A percentile compares a stretch with the other conserved stretches of the same genome.
Evolutionary conservation across 2,329 filamentous ascomycete genomes (phyloP).

Genomic region (Kalmusia sp.): DNA sequence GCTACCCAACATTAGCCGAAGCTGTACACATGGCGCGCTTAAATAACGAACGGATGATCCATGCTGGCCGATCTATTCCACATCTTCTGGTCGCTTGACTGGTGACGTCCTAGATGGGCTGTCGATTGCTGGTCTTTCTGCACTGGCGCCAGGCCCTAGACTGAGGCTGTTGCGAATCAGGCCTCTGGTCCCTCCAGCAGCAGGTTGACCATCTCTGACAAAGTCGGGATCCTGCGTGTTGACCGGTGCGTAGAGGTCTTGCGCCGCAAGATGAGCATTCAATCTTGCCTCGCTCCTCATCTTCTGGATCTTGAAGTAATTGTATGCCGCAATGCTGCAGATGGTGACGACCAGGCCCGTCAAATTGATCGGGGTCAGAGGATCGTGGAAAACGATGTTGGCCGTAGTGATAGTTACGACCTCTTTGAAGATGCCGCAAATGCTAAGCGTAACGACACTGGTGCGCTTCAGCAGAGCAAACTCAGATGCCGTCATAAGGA

Average conservation of each 20-base stretch:
- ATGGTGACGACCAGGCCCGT: slow-evolving; percentile 89
- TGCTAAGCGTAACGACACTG: slow-evolving; percentile 92
- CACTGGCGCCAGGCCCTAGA: slow-evolving; percentile 36
- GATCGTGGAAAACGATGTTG: slow-evolving; percentile 86
- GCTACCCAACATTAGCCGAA: background rate
- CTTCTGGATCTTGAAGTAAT: slow-evolving; percentile 89
- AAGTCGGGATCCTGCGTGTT: slow-evolving; percentile 39
- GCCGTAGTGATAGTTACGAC: slow-evolving; percentile 94
- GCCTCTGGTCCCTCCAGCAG: slow-evolving; percentile 31
- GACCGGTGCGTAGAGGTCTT: slow-evolving; percentile 49
- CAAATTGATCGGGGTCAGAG: slow-evolving; percentile 85
- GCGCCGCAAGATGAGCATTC: slow-evolving; percentile 51
- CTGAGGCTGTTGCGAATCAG: slow-evolving; percentile 47
- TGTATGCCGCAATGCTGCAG: slow-evolving; percentile 84
- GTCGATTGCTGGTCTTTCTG: slow-evolving; percentile 26
- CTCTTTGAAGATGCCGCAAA: slow-evolving; percentile 98
- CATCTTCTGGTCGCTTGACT: slow-evolving; percentile 55
- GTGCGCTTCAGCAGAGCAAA: slow-evolving; percentile 95
- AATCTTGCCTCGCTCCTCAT: slow-evolving; percentile 79
- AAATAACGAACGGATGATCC: background rate
- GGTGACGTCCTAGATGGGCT: slow-evolving; percentile 46
- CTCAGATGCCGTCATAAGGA: slow-evolving; percentile 95
- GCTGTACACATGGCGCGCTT: background rate
- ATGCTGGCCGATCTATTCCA: slow-evolving; percentile 39
- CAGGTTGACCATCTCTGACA: slow-evolving; percentile 18